Conservation (phyloP, 148 eudicot genomes). For the Chenopodium berlandieri region DNA sequence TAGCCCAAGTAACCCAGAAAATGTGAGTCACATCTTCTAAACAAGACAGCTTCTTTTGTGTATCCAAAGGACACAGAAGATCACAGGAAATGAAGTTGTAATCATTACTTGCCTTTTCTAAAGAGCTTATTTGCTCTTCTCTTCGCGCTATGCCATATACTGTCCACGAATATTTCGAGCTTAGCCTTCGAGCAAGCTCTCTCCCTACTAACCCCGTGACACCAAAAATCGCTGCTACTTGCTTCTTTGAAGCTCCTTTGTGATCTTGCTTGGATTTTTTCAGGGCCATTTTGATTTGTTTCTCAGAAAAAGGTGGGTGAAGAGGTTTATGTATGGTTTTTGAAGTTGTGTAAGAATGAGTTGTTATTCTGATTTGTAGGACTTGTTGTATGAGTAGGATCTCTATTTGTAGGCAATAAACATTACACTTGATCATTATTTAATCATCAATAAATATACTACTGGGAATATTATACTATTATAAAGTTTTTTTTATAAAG, state of each 20-base stretch:
- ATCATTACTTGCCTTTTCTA: constrained; percentile 28
- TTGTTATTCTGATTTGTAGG: constrained; percentile 19
- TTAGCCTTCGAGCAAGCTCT: constrained; percentile 56
- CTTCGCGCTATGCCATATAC: constrained; percentile 81
- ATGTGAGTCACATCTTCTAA: constrained; percentile 70
- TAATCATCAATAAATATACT: not conserved
- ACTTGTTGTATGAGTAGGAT: constrained; percentile 8
- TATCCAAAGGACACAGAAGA: constrained; percentile 49
- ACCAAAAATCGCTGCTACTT: constrained; percentile 78
- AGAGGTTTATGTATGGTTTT: constrained; percentile 11
- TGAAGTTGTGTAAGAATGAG: constrained; percentile 7
- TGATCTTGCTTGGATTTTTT: constrained; percentile 27
- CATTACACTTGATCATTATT: constrained; percentile 11
- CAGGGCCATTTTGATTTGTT: constrained; percentile 28
- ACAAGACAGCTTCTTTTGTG: constrained; percentile 45
- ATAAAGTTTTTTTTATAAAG: not conserved
- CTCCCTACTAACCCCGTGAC: constrained; percentile 85
- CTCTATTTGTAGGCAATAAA: constrained; percentile 16
- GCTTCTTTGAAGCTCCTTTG: constrained; percentile 21
- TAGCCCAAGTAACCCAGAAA: constrained; percentile 93
- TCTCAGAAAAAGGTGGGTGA: too few species aligned
- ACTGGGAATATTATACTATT: not conserved
- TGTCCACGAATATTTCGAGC: constrained; percentile 54
- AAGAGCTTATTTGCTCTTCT: constrained; percentile 24
- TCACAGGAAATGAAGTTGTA: constrained; percentile 75